Conservation (phyloP, 225 moss, liverwort and hornwort species). For the Thuidium tamariscinum region DNA sequence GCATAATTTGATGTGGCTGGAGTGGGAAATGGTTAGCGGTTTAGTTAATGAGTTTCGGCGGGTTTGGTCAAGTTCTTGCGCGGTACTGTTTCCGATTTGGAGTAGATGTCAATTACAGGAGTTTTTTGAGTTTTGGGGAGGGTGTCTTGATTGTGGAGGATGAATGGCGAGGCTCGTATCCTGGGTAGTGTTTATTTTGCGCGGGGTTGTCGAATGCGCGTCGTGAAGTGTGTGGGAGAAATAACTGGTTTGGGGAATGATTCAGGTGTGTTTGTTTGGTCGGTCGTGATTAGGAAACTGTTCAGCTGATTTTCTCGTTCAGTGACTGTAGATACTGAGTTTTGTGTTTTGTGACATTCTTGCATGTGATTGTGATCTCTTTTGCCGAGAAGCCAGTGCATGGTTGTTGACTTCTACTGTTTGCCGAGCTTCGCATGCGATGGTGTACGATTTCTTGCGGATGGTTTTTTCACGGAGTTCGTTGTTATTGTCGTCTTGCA, state of each 20-base stretch:
- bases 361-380: not conserved
- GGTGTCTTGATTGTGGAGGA: not conserved
- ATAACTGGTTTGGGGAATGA: not conserved
- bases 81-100: no score
- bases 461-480: not conserved
- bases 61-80: not conserved
- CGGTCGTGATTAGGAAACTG: not conserved
- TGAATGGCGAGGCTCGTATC: not conserved
- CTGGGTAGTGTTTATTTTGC: not conserved
- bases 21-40: not conserved
- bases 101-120: not conserved
- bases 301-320: not conserved
- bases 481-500: not conserved
- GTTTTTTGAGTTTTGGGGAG: not conserved
- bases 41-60: not conserved
- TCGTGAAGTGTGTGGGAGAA: not conserved
- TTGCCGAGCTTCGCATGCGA: not conserved
- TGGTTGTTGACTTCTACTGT: no score
- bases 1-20: not conserved
- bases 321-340: not conserved
- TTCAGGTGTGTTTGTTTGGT: not conserved
- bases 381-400: not conserved
- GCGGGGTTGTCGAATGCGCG: not conserved
- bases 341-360: not conserved
- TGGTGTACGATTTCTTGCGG: not conserved